Conservation (phyloP, 371 early-diverging fungal genomes). For the Capillidium rhysosporum region DNA sequence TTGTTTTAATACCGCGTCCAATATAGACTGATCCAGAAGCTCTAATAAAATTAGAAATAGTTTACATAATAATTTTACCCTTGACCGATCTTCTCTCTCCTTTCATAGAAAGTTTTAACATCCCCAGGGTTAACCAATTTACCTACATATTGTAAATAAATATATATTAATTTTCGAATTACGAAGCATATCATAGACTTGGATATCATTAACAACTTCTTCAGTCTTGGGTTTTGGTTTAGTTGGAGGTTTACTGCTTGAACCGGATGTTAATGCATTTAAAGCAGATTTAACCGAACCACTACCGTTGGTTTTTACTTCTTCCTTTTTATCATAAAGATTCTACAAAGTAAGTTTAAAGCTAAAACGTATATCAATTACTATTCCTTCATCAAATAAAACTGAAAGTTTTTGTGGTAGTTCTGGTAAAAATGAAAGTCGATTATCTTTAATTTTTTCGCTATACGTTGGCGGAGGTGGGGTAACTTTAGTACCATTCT, state of each 20-base stretch:
- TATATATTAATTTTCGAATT: not conserved
- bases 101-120: conserved; percentile 65
- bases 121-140: conserved; percentile 71
- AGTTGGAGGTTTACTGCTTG: not conserved
- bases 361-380: conserved; percentile 60
- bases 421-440: not conserved
- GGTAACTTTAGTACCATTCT: not conserved
- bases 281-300: conserved; percentile 2
- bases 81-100: conserved; percentile 87
- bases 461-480: not conserved
- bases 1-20: conserved; percentile 42
- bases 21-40: conserved; percentile 92
- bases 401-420: conserved; percentile 5
- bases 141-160: not conserved
- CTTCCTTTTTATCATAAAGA: conserved; percentile 72
- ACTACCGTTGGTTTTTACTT: conserved; percentile 9
- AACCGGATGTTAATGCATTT: not conserved
- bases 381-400: conserved; percentile 50
- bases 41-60: conserved; percentile 15
- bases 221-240: conserved; percentile 1
- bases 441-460: not conserved
- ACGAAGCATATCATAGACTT: conserved; percentile 4
- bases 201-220: conserved; percentile 1
- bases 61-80: conserved; percentile 32
- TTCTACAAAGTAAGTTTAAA: conserved; percentile 64